Conservation (phyloP, 2,329 filamentous ascomycete species). For the Penicillium digitatum region DNA sequence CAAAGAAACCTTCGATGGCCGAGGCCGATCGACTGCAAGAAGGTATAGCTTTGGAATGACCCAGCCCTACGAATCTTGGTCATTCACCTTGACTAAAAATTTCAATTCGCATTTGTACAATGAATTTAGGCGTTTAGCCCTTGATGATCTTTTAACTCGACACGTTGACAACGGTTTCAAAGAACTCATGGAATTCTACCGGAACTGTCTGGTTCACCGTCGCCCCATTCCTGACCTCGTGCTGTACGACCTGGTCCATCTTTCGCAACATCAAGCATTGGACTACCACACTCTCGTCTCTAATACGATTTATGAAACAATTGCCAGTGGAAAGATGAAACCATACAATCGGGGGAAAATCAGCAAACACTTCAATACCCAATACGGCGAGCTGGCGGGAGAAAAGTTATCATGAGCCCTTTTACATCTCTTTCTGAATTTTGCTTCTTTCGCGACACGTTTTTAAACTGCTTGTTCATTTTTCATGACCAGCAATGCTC, state of each 20-base stretch:
- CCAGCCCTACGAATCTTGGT: constrained; percentile 71
- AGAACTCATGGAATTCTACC: constrained; percentile 64
- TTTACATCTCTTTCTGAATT: constrained; percentile 15
- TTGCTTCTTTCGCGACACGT: constrained; percentile 9
- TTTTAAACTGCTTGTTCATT: constrained; percentile 5
- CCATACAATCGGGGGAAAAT: constrained; percentile 47
- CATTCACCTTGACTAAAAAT: constrained; percentile 65
- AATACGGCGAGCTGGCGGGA: constrained; percentile 8
- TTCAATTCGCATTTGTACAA: constrained; percentile 73
- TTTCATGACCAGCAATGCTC: constrained; percentile 23
- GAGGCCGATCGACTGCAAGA: constrained; percentile 39
- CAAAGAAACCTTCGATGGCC: constrained; percentile 50
- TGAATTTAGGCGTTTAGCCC: constrained; percentile 65
- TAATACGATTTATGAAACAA: constrained; percentile 2
- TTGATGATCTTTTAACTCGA: constrained; percentile 58
- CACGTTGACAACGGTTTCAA: constrained; percentile 55
- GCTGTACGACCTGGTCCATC: constrained; percentile 52
- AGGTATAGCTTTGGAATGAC: constrained; percentile 49
- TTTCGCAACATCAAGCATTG: constrained; percentile 42
- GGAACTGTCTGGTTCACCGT: constrained; percentile 52
- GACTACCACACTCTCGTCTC: neutral
- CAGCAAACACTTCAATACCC: constrained; percentile 12
- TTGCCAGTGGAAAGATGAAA: constrained; percentile 49
- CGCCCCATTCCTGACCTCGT: constrained; percentile 52
- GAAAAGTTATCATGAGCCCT: constrained; percentile 38